Evolutionary conservation across 768 basidiomycete genomes (phyloP), one percentile per base, ranked within the genome.

Genomic region (Rhodotorula diobovata): DNA sequence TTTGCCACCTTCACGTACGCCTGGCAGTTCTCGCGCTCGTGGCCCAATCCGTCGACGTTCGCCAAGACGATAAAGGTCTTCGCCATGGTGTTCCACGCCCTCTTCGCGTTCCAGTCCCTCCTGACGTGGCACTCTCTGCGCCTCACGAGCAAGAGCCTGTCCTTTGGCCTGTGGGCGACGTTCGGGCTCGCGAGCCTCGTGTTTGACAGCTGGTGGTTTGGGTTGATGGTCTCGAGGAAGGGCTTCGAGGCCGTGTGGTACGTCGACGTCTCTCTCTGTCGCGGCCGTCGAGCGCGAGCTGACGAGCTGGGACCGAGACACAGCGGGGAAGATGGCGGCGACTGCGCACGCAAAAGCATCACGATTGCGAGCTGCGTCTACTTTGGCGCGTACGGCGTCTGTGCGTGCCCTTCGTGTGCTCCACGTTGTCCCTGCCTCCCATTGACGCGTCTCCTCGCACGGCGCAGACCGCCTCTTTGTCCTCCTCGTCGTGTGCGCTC

Each of bases 161-260:
- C 55, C 8, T 71, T 67, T 35, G 66, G 66, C 4, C 15, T 57
- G 4, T 71, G 61, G 55, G 18, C 32, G 14, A 35, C 41, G 7
- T 53, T 67, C 34, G 70, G 50, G 4, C 18, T 71, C 15, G 65
- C 50, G 15, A 53, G 41, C 2, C 46, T 63, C 34, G 62, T 71
- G 8, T n/a, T 51, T 5, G 62, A 71, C 34, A 23, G 39, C 18
- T 63, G 65, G 56, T 71, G 65, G 70, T 71, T 71, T 41, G 43
- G 39, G 4, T 41, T 71, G 25, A 66, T 66, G 70, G 15, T 50
- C 16, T 7, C 32, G 2, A n/a, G 25, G 48, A 1, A 28, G 25
- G 48, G 66, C 30, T 20, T 28, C 18, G 70, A 43, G 8, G 18
- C 14, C 41, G 14, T 43, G 41, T 43, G 70, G 35, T 66, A 16